Percentiles rank a stretch among this genome's conserved stretches.
Conservation (phyloP, 2,329 filamentous ascomycete genomes). For the Cordyceps cicadae region DNA sequence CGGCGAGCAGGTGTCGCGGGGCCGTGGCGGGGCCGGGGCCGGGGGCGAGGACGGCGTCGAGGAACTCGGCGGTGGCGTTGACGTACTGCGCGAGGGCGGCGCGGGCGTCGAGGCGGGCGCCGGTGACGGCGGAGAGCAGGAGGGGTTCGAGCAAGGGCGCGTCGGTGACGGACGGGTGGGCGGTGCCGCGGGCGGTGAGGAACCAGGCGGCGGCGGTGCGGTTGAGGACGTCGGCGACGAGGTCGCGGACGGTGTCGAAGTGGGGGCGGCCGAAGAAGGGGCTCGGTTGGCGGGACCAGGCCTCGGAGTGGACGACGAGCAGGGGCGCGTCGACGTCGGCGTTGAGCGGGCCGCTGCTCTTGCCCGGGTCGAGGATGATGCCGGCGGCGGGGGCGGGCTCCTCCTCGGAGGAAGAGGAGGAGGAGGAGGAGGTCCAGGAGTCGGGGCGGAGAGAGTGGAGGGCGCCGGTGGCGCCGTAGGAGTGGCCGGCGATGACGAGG, state of each 20-base stretch:
- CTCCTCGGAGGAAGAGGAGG: too few relatives aligned
- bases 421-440: not conserved
- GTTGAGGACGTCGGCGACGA: slow-evolving; percentile 39
- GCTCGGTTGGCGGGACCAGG: slow-evolving; percentile 50
- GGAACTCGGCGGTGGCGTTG: slow-evolving; percentile 47
- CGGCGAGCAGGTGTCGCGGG: slow-evolving; percentile 39
- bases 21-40: too few relatives aligned
- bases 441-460: slow-evolving; percentile 48
- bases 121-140: slow-evolving; percentile 53
- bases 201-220: slow-evolving; percentile 43
- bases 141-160: slow-evolving; percentile 56
- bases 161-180: slow-evolving; percentile 59
- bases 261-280: slow-evolving; percentile 54
- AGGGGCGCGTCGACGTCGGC: slow-evolving; percentile 48
- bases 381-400: slow-evolving; percentile 36
- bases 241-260: slow-evolving; percentile 52
- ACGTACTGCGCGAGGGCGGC: slow-evolving; percentile 54
- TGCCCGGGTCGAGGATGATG: slow-evolving; percentile 59
- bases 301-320: slow-evolving; percentile 54
- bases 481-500: slow-evolving; percentile 54
- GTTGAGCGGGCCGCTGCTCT: slow-evolving; percentile 54
- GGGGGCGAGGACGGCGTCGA: slow-evolving; percentile 38
- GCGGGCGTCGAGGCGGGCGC: slow-evolving; percentile 47
- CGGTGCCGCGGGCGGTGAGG: slow-evolving; percentile 44
- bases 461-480: slow-evolving; percentile 57